phyloP scores from a whole-genome alignment of 1,284 basidiomycete genomes.

The Kalmanozyma brasiliensis region DNA sequence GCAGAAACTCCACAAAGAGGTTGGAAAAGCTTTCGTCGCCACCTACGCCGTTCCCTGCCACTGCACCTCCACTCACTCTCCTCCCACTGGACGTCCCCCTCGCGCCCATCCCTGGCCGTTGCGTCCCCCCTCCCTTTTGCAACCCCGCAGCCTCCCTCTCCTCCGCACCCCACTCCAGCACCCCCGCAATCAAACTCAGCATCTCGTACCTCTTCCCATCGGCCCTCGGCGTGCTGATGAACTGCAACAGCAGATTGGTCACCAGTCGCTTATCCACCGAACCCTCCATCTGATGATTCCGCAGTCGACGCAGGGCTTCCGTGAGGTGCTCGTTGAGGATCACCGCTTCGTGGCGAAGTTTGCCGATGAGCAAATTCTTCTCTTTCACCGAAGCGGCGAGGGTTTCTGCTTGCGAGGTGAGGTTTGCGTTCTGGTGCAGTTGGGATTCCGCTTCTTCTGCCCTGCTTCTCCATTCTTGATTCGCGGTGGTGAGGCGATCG shows the following conservation, averaged over 20 bases:
- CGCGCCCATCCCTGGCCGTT: not conserved
- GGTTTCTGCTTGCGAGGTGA: slow-evolving; percentile 8
- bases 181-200: slow-evolving; percentile 84
- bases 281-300: slow-evolving; percentile 83
- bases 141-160: slow-evolving; percentile 92
- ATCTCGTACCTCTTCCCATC: slow-evolving; percentile 98
- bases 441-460: slow-evolving; percentile 81
- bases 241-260: slow-evolving; percentile 92
- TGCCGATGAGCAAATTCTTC: slow-evolving; percentile 89
- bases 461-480: slow-evolving; percentile 86
- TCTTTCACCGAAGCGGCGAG: slow-evolving; percentile 86
- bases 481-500: slow-evolving; percentile 75
- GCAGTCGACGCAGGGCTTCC: slow-evolving; percentile 90
- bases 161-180: slow-evolving; percentile 87
- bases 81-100: not conserved
- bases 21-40: slow-evolving; percentile 63
- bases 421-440: not conserved
- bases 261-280: slow-evolving; percentile 92
- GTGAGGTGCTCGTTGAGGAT: slow-evolving; percentile 96
- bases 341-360: slow-evolving; percentile 85
- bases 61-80: not conserved
- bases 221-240: slow-evolving; percentile 86
- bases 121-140: slow-evolving; percentile 69
- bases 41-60: slow-evolving; percentile 1
- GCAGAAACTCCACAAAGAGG: slow-evolving; percentile 65